Conservation (phyloP, 176 grass and related monocot species). For the Triticum dicoccoides region DNA sequence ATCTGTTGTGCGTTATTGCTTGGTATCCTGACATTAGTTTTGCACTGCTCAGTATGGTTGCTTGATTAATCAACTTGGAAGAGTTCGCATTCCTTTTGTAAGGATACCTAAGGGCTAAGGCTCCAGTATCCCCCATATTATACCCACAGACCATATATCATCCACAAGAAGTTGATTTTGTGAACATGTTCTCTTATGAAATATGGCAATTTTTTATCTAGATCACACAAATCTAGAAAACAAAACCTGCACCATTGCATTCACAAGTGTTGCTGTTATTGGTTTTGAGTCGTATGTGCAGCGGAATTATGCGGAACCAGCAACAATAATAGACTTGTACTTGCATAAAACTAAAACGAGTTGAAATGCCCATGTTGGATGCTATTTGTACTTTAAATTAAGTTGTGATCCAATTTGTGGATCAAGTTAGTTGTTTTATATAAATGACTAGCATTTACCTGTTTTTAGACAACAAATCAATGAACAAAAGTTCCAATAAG, state of each 20-base stretch:
- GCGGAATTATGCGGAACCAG: background rate
- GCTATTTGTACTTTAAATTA: background rate
- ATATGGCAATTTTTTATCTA: constrained; percentile 6
- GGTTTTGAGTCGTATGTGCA: background rate
- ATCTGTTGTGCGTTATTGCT: constrained; percentile 7
- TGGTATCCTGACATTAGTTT: background rate
- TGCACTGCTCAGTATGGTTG: background rate
- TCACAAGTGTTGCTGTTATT: background rate
- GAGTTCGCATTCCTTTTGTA: background rate
- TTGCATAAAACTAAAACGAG: background rate
- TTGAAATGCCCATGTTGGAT: background rate
- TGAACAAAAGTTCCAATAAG: background rate
- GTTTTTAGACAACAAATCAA: background rate
- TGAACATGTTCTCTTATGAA: constrained; percentile 16
- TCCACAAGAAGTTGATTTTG: background rate
- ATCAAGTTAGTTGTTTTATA: background rate
- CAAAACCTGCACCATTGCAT: constrained; percentile 17
- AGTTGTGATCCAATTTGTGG: background rate
- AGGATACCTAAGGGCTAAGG: background rate
- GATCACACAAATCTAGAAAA: constrained; percentile 3
- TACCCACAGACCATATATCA: background rate
- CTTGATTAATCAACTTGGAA: background rate
- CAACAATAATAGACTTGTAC: background rate
- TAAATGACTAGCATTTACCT: background rate
- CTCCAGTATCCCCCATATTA: constrained; percentile 14